Percentiles rank a stretch among this genome's conserved stretches.
phyloP scores from a whole-genome alignment of 2,329 filamentous ascomycete species.

The Aspergillus sp. region DNA sequence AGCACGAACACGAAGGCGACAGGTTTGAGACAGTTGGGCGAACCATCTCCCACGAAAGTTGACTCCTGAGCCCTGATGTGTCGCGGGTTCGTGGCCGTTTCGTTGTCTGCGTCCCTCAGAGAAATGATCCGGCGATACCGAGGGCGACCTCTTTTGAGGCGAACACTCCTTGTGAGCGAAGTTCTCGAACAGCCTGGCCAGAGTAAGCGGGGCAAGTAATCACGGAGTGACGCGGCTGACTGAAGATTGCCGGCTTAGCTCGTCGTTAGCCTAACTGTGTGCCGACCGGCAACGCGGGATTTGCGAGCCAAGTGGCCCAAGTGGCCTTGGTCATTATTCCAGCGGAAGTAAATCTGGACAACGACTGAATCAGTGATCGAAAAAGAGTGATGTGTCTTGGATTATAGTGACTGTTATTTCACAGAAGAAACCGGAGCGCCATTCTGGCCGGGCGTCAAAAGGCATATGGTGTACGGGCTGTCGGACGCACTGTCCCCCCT shows the following conservation, averaged over 20 bases:
- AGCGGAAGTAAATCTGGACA: not conserved
- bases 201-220: slow-evolving; percentile 1
- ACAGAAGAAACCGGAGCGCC: too few species aligned
- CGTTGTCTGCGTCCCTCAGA: not conserved
- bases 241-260: slow-evolving; percentile 2
- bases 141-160: not conserved
- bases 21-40: not conserved
- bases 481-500: not conserved
- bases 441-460: not conserved
- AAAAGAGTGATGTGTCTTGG: not conserved
- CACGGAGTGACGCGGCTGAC: not conserved
- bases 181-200: slow-evolving; percentile 5
- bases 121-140: not conserved
- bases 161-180: not conserved
- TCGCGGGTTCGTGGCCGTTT: not conserved
- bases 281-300: not conserved
- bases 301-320: not conserved
- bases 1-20: not conserved
- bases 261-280: slow-evolving; percentile 10
- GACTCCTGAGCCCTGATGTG: not conserved
- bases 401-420: too few species aligned
- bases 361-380: too few species aligned
- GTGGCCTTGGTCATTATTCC: not conserved
- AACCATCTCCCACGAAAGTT: not conserved
- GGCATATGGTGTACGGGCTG: too few species aligned